These are phyloP conservation scores for Fusarium hainanense DNA, from an alignment of 2,329 filamentous ascomycete species.

Conservation along the genomic window DNA sequence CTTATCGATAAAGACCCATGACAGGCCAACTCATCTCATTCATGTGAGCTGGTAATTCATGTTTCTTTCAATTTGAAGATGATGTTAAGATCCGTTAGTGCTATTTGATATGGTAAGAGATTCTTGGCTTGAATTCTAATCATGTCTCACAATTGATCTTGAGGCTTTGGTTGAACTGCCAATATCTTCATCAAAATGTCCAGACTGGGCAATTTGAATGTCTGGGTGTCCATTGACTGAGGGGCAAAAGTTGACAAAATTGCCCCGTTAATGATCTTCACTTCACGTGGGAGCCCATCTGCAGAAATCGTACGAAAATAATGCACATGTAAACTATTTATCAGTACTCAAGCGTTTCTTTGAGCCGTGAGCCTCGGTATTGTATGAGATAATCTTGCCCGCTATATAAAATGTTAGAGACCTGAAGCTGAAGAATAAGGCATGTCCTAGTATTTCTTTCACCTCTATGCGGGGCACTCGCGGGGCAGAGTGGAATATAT, in stretches of 20 bases:
- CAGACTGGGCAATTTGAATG: not conserved
- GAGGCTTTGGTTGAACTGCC: not conserved
- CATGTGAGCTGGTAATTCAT: not conserved
- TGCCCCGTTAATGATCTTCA: not conserved
- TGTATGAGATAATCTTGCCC: not conserved
- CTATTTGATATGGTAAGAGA: accelerated
- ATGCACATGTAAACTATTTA: too few relatives aligned
- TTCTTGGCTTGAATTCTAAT: not conserved
- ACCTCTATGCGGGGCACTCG: slow-evolving; percentile 42
- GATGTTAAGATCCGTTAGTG: not conserved
- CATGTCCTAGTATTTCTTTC: slow-evolving; percentile 20
- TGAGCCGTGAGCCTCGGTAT: not conserved
- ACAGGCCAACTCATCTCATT: not conserved
- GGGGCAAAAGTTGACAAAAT: slow-evolving; percentile 20
- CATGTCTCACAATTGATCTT: not conserved
- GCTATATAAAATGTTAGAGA: not conserved
- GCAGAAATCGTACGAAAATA: too few relatives aligned
- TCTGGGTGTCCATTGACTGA: not conserved
- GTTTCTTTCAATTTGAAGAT: not conserved
- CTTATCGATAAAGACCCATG: slow-evolving; percentile 49
- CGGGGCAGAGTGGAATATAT: slow-evolving; percentile 36
- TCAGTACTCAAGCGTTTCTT: too few relatives aligned
- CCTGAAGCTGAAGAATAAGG: not conserved
- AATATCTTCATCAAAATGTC: not conserved
- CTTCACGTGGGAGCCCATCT: not conserved